Conservation (phyloP, 345 rosid species). For the Rhodamnia argentea region DNA sequence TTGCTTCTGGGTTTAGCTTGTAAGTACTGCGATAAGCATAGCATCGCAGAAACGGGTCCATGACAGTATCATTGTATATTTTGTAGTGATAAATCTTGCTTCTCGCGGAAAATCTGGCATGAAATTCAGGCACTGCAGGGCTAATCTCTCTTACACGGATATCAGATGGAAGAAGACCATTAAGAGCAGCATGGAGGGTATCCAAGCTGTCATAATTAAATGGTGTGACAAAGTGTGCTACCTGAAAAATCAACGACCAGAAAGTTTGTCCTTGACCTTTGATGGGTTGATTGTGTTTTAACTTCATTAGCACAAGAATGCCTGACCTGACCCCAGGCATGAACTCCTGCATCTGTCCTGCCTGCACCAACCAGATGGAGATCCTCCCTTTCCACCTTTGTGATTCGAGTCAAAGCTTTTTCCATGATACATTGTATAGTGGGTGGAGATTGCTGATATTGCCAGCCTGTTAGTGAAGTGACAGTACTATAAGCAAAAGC, state of each 20-base stretch:
- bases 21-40: conserved; percentile 53
- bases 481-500: neutral
- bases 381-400: conserved; percentile 58
- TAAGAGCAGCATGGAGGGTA: conserved; percentile 58
- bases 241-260: conserved; percentile 35
- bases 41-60: conserved; percentile 77
- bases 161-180: conserved; percentile 79
- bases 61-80: conserved; percentile 59
- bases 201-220: conserved; percentile 66
- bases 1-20: conserved; percentile 43
- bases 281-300: neutral
- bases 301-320: neutral
- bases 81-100: conserved; percentile 77
- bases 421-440: conserved; percentile 73
- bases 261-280: conserved; percentile 11
- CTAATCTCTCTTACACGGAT: conserved; percentile 76
- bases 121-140: conserved; percentile 67
- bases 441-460: conserved; percentile 77
- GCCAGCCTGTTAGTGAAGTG: conserved; percentile 55
- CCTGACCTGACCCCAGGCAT: conserved; percentile 94
- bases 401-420: conserved; percentile 50
- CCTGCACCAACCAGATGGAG: conserved; percentile 76
- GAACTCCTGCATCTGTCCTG: conserved; percentile 91
- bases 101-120: conserved; percentile 70
- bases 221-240: conserved; percentile 87